A percentile compares a stretch with the other conserved stretches of the same genome.
Evolutionary conservation across 495 filamentous ascomycete species (phyloP).

Genomic region (Cryomyces minteri): DNA sequence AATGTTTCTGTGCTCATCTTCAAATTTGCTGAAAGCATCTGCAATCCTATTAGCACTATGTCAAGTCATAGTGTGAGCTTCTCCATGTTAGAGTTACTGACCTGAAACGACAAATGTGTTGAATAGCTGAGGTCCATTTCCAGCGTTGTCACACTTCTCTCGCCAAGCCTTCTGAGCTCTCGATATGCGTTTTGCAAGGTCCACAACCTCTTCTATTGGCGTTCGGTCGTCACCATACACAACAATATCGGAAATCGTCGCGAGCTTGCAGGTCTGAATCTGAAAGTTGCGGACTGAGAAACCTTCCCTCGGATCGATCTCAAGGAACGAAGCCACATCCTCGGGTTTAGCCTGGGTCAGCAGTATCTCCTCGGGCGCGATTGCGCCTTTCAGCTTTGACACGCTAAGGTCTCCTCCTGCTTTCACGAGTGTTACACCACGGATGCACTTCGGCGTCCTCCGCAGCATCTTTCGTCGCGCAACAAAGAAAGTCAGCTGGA

Average conservation of each 20-base stretch:
- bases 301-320: conserved; percentile 69
- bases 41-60: no score
- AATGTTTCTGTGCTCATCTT: conserved; percentile 46
- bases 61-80: conserved; percentile 3
- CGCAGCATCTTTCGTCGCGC: conserved; percentile 52
- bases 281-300: conserved; percentile 86
- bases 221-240: conserved; percentile 63
- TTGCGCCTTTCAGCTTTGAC: conserved; percentile 71
- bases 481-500: conserved; percentile 79
- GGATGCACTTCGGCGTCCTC: conserved; percentile 59
- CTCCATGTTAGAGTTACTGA: conserved; percentile 12
- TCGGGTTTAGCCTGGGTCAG: background rate
- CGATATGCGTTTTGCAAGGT: conserved; percentile 52
- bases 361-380: conserved; percentile 64
- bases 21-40: conserved; percentile 54
- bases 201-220: conserved; percentile 33
- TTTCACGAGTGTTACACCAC: conserved; percentile 76
- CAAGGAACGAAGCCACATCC: conserved; percentile 42
- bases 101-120: conserved; percentile 68
- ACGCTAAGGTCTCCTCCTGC: conserved; percentile 58
- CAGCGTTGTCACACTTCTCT: conserved; percentile 33
- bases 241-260: conserved; percentile 76
- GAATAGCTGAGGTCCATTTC: conserved; percentile 41
- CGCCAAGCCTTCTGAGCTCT: conserved; percentile 61
- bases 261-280: conserved; percentile 81